Evolutionary conservation across 257 asterid species (phyloP).

Genomic region (Knoxia roxburghii): DNA sequence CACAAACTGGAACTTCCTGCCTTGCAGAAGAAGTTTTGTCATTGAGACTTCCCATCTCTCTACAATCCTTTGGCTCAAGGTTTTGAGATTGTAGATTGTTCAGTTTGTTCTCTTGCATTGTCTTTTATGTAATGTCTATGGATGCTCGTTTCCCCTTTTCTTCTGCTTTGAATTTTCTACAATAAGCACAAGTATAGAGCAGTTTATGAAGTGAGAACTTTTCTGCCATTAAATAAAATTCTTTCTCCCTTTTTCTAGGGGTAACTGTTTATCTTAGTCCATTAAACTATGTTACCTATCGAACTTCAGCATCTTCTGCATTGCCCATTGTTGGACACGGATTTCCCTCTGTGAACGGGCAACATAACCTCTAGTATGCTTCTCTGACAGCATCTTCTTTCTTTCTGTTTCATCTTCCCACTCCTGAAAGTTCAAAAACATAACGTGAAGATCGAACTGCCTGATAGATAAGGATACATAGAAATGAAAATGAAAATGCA

Average conservation of each 20-base stretch:
- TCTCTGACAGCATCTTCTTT: constrained; percentile 50
- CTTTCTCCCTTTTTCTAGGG: not conserved
- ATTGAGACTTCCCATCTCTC: not conserved
- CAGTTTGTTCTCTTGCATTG: constrained; percentile 8
- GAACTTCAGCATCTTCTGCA: constrained; percentile 30
- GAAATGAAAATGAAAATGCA: not conserved
- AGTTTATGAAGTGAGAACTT: not conserved
- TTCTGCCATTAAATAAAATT: not conserved
- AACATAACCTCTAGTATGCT: constrained; percentile 74
- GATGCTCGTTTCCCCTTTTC: constrained; percentile 12
- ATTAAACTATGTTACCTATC: constrained; percentile 35
- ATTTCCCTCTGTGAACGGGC: constrained; percentile 66
- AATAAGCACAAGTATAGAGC: constrained; percentile 3
- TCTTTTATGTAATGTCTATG: constrained; percentile 15
- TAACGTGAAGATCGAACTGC: not conserved
- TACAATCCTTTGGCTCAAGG: not conserved
- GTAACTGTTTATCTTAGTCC: not conserved
- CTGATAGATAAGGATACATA: constrained; percentile 1
- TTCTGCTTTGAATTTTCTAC: constrained; percentile 27
- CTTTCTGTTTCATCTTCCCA: constrained; percentile 81
- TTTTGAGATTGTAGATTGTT: constrained; percentile 1
- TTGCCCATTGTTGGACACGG: constrained; percentile 51
- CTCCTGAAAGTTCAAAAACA: constrained; percentile 29
- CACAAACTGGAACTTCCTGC: not conserved
- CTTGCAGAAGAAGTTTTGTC: not conserved